Percentiles rank a stretch among this genome's conserved stretches.
These are phyloP conservation scores for Mucor ambiguus DNA, from an alignment of 371 early-diverging fungal species.

Conservation along the genomic window DNA sequence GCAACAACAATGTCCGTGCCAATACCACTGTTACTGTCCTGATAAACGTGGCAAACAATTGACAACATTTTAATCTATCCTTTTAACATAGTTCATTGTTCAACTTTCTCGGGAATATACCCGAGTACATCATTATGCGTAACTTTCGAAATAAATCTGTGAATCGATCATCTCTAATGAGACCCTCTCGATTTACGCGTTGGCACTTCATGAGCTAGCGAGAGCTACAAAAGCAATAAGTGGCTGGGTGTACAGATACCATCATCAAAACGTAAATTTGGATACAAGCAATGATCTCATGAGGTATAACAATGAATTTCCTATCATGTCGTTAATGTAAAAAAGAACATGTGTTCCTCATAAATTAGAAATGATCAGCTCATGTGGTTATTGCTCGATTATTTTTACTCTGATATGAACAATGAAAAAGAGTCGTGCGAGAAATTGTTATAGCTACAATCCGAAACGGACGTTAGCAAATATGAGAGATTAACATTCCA, in stretches of 20 bases:
- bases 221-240: no score
- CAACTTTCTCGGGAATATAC: neutral
- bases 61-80: neutral
- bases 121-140: neutral
- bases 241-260: neutral
- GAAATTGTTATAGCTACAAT: neutral
- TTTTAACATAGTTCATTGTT: neutral
- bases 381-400: neutral
- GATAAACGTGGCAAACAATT: neutral
- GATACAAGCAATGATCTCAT: neutral
- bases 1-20: neutral
- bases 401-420: neutral
- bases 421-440: neutral
- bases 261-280: neutral
- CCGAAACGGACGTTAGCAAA: neutral
- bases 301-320: no score
- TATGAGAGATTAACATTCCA: neutral
- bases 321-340: neutral
- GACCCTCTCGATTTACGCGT: neutral
- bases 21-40: neutral
- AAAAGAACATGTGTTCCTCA: neutral
- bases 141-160: neutral
- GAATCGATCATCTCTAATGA: neutral
- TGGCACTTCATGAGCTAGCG: neutral
- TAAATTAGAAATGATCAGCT: neutral